Percentiles rank a stretch among this genome's conserved stretches.
These are phyloP conservation scores for Panicum hallii DNA, from an alignment of 202 grass and related monocot species.

Conservation along the genomic window DNA sequence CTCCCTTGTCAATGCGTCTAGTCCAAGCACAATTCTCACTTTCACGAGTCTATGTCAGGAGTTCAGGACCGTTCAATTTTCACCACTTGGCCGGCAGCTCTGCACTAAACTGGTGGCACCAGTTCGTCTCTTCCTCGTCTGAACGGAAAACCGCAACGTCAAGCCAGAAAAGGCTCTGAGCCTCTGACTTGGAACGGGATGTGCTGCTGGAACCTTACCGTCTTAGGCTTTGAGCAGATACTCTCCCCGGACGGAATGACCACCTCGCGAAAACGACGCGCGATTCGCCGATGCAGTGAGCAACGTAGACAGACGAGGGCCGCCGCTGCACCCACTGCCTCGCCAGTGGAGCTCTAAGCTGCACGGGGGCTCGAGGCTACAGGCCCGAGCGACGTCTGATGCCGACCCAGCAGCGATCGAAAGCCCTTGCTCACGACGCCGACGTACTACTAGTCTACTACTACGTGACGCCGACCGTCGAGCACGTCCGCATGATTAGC, in stretches of 20 bases:
- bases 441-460: slow-evolving; percentile 10
- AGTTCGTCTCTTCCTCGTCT: not conserved
- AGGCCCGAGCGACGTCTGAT: slow-evolving; percentile 18
- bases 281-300: slow-evolving; percentile 6
- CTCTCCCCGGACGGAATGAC: not conserved
- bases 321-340: not conserved
- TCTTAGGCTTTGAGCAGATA: no score
- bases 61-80: not conserved
- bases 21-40: not conserved
- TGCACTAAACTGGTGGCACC: not conserved
- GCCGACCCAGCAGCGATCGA: not conserved
- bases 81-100: not conserved
- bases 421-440: not conserved
- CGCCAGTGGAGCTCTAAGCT: not conserved
- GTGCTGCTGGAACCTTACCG: slow-evolving; percentile 14
- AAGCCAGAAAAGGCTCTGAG: slow-evolving; percentile 9
- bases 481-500: not conserved
- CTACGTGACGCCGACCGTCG: not conserved
- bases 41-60: not conserved
- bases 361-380: not conserved
- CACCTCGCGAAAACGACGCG: slow-evolving; percentile 16
- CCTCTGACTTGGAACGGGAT: not conserved
- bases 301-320: not conserved
- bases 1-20: not conserved
- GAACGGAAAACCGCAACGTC: not conserved